Evolutionary conservation across 371 early-diverging fungal genomes (phyloP), one percentile per base, ranked within the genome.

Genomic region (Gilbertella persicaria): DNA sequence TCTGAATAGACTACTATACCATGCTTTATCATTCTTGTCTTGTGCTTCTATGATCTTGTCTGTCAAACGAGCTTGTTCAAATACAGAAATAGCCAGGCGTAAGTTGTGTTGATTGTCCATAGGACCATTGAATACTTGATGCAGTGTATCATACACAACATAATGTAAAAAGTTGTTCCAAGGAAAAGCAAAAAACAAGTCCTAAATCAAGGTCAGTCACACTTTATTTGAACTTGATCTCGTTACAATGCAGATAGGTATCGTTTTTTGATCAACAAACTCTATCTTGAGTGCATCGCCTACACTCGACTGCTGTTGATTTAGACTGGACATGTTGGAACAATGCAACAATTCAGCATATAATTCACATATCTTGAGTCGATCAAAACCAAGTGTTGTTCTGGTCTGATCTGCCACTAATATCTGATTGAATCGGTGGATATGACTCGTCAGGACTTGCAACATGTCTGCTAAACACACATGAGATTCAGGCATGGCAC

Each of bases 81-180:
- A 87, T 0, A 94, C 85, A 12, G 91, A 86, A 17, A 87, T 66
- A 1, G 89, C 87, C 30, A 93, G 78, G 45, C 75, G 81, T 35
- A 82, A 70, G 57, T 86, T 87, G 45, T 72, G 75, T 50, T 82
- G 87, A 17, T 81, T 68, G 36, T 77, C 78, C 80, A 86, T 73
- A 24, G 83, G 82, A 56, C 93, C 84, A 65, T 96, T 95, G 60
- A 96, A 91, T 16, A 96, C 88, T 65, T 97, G 96, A 60, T 94
- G 93, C 42, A 96, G 80, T 85, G 97, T 93, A 58, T 98, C 98
- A 66, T 94, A 98, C 12, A 96, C 94, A 10, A 95, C 95, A 28
- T 92, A 91, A 69, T 98, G 98, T 58, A 98, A 61, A 64, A 98
- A 92, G 80, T 98, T 97, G 72, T 97, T 97, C 90, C 94, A 95